These are phyloP conservation scores for Exserohilum rostratum DNA, from an alignment of 2,329 filamentous ascomycete species.

Conservation along the genomic window DNA sequence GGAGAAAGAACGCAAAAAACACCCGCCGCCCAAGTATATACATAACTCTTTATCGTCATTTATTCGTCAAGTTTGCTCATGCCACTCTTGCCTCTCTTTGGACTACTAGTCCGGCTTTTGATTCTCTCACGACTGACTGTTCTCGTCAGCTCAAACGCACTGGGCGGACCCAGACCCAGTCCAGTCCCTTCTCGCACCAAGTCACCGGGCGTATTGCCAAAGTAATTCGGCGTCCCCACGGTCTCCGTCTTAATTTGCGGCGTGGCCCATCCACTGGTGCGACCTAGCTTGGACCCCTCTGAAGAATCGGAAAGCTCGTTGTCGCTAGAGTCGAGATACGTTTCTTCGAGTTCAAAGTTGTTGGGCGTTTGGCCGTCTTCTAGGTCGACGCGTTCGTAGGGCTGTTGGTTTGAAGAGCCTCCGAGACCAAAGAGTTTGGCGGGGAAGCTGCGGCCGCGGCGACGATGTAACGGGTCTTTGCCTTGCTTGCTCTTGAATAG, in stretches of 20 bases:
- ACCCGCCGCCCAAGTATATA: background rate
- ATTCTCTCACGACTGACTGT: slow-evolving; percentile 87
- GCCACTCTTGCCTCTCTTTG: slow-evolving; percentile 48
- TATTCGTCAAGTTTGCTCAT: slow-evolving; percentile 29
- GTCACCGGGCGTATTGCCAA: slow-evolving; percentile 28
- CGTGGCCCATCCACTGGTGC: slow-evolving; percentile 70
- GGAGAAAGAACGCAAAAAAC: background rate
- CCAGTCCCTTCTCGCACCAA: slow-evolving; percentile 39
- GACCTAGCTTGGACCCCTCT: slow-evolving; percentile 62
- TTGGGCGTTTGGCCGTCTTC: slow-evolving; percentile 74
- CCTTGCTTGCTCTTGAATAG: slow-evolving; percentile 52
- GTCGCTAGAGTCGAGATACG: slow-evolving; percentile 59
- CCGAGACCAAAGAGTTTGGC: slow-evolving; percentile 67
- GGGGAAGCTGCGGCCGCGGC: slow-evolving; percentile 46
- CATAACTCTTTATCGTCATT: background rate
- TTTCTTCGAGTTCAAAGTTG: slow-evolving; percentile 72
- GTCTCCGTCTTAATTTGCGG: slow-evolving; percentile 60
- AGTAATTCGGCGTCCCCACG: slow-evolving; percentile 24
- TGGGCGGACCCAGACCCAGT: slow-evolving; percentile 38
- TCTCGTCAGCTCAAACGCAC: slow-evolving; percentile 65
- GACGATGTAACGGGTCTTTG: slow-evolving; percentile 42
- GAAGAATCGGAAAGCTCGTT: slow-evolving; percentile 67
- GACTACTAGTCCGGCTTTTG: slow-evolving; percentile 57
- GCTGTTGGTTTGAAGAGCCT: slow-evolving; percentile 42
- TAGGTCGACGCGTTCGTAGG: slow-evolving; percentile 74